Base-by-base conservation (phyloP, 1,284 basidiomycete genomes). In the Heliocybe sulcata region DNA sequence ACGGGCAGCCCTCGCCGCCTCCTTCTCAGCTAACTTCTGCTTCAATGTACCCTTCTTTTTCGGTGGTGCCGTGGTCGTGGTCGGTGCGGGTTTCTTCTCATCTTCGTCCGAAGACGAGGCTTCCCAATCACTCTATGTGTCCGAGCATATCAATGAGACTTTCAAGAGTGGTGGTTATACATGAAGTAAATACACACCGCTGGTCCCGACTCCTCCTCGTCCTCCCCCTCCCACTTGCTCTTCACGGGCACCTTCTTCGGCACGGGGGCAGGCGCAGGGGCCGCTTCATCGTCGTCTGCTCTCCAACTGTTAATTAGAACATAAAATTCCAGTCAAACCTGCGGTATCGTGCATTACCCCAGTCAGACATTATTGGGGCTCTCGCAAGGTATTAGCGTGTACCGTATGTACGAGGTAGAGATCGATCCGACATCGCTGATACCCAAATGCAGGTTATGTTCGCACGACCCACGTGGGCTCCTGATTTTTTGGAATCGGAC, bases 1-100 rank as follows among this genome's bases (percentile, higher is more conserved):
- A 45, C 74, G 73, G 1, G 87, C 87, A 58, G 77, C 82, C 54
- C 79, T 81, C 58, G 75, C 75, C 0, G 89, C 90, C 63, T 92
- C 91, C 70, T 91, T 95, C 72, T 94, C 91, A 0, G 91, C 92
- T 2, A 96, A 74, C 70, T 94, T 95, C 49, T 83, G 81, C 71
- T 95, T 96, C 60, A 95, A 71, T 0, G 87, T 91, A 56, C 90
- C 90, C 74, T 94, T 95, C 76, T 95, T 95, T 77, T 91, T 92
- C 2, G 83, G 79, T 1, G 89, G 83, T 20, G 85, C 83, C 47
- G 74, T 76, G 0, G 81, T 65, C 19, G 71, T 31, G 68, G 12
- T 76, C 66, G 0, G 75, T 63, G 3, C 74, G 53, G 50, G 72
- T 58, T 59, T 58, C 55, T 83, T 79, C 58, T 79, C 74, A 59